Percentiles rank a stretch among this genome's conserved stretches.
These are phyloP conservation scores for Microbotryum intermedium DNA, from an alignment of 1,284 basidiomycete species.

Conservation along the genomic window DNA sequence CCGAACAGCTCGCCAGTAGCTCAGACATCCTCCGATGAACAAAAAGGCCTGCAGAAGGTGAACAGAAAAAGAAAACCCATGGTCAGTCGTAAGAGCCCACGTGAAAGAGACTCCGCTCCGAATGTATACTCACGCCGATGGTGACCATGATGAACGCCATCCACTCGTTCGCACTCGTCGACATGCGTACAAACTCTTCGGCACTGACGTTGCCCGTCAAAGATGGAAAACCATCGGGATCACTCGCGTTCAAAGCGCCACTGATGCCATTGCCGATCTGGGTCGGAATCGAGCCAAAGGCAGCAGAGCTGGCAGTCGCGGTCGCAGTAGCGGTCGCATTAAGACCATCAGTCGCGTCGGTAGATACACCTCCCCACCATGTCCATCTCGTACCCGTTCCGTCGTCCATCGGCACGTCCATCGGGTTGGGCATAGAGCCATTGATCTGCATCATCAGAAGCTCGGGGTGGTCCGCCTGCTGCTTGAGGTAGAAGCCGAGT, in stretches of 20 bases:
- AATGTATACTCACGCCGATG: constrained; percentile 9
- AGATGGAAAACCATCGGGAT: constrained; percentile 13
- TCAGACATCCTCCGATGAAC: constrained; percentile 19
- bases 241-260: constrained; percentile 12
- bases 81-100: too few species aligned
- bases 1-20: constrained; percentile 28
- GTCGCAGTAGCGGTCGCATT: background rate
- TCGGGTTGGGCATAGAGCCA: too few species aligned
- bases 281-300: constrained; percentile 20
- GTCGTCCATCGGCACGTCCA: too few species aligned
- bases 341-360: background rate
- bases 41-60: constrained; percentile 15
- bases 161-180: constrained; percentile 24
- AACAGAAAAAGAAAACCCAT: background rate
- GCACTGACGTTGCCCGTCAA: constrained; percentile 15
- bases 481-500: constrained; percentile 30
- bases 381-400: constrained; percentile 9
- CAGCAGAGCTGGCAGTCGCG: constrained; percentile 3
- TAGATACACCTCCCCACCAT: constrained; percentile 23
- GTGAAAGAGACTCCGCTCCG: too few species aligned
- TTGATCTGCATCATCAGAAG: background rate
- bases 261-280: constrained; percentile 9
- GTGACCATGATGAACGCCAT: constrained; percentile 24
- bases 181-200: constrained; percentile 14
- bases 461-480: constrained; percentile 16